A percentile compares a stretch with the other conserved stretches of the same genome.
These are phyloP conservation scores for Ogataea dorogensis DNA, from an alignment of 805 yeast genomes.

Conservation along the genomic window DNA sequence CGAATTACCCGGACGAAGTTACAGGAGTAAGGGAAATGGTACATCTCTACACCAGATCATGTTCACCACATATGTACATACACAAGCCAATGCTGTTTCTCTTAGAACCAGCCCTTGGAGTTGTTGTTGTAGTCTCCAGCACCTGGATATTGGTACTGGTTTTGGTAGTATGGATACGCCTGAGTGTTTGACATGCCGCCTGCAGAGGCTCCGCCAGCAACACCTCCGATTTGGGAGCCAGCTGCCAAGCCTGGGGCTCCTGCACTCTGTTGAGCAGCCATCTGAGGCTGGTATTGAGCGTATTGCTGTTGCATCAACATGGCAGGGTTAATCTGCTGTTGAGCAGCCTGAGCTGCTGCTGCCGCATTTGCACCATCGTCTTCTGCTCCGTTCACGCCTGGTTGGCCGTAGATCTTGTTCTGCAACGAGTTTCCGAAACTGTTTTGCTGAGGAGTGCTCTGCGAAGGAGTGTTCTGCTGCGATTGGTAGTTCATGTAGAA, in stretches of 20 bases:
- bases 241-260: constrained; percentile 17
- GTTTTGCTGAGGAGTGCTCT: constrained; percentile 21
- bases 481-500: constrained; percentile 29
- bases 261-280: constrained; percentile 13
- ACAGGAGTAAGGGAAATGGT: not conserved
- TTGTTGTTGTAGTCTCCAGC: constrained; percentile 22
- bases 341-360: constrained; percentile 19
- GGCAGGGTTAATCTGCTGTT: constrained; percentile 24
- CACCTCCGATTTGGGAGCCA: constrained; percentile 20
- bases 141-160: constrained; percentile 25
- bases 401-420: constrained; percentile 30
- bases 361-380: constrained; percentile 14
- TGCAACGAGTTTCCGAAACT: constrained; percentile 25
- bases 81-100: constrained; percentile 3
- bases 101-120: constrained; percentile 27
- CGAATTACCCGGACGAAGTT: not conserved
- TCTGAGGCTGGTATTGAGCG: constrained; percentile 24
- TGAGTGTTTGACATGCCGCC: constrained; percentile 15
- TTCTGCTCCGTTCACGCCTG: constrained; percentile 22
- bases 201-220: constrained; percentile 16
- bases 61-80: constrained; percentile 14
- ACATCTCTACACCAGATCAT: constrained; percentile 31
- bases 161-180: constrained; percentile 28
- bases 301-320: constrained; percentile 26
- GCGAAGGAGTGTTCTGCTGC: constrained; percentile 27